Percentiles rank a stretch among this genome's conserved stretches.
Conservation (phyloP, 345 rosid species). For the Euphorbia tirucalli region DNA sequence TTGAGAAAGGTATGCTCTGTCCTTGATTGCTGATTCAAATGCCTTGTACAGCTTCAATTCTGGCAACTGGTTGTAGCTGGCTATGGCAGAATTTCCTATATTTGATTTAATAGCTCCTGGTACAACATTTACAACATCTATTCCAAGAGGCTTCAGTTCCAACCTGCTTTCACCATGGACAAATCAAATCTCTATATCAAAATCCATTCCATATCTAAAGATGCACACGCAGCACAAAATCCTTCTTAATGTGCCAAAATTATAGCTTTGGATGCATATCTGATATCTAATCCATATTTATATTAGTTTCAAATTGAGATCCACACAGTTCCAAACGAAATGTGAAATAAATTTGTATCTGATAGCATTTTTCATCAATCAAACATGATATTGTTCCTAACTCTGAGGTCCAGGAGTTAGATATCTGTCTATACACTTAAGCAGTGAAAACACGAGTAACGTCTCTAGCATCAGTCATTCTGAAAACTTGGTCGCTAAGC, state of each 20-base stretch:
- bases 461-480: too few species aligned
- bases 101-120: conserved; percentile 86
- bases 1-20: conserved; percentile 59
- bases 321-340: too few species aligned
- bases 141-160: conserved; percentile 78
- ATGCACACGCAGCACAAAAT: too few species aligned
- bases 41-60: conserved; percentile 78
- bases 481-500: too few species aligned
- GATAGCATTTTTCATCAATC: not conserved
- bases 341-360: not conserved
- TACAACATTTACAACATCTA: conserved; percentile 65
- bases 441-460: too few species aligned
- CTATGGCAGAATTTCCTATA: conserved; percentile 58
- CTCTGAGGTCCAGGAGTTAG: not conserved
- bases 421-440: not conserved
- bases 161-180: conserved; percentile 41
- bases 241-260: too few species aligned
- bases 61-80: conserved; percentile 60
- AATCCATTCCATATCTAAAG: too few species aligned
- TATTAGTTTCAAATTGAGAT: too few species aligned
- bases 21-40: conserved; percentile 52
- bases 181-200: not conserved
- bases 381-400: not conserved
- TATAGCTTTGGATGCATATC: too few species aligned
- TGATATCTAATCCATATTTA: not conserved